A percentile compares a stretch with the other conserved stretches of the same genome.
phyloP scores from a whole-genome alignment of 2,329 filamentous ascomycete species.

The Daldinia sp. region DNA sequence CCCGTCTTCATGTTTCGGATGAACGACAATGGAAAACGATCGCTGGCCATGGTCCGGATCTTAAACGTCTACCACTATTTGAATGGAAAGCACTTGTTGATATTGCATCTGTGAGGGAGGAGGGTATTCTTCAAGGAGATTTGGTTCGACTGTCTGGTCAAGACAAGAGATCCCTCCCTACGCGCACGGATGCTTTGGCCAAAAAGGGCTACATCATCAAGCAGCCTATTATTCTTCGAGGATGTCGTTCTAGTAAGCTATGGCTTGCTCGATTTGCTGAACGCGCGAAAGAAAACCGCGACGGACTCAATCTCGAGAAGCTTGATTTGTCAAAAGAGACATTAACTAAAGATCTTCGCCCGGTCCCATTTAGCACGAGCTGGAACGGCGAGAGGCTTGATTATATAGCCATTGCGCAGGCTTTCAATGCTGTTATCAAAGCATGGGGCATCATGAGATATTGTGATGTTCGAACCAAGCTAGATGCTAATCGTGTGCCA shows the following conservation, averaged over 20 bases:
- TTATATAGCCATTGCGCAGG: slow-evolving; percentile 64
- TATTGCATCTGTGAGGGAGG: slow-evolving; percentile 61
- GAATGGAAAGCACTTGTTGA: slow-evolving; percentile 67
- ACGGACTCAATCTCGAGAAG: slow-evolving; percentile 46
- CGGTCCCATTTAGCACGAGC: slow-evolving; percentile 62
- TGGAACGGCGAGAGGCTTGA: slow-evolving; percentile 69
- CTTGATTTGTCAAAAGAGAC: slow-evolving; percentile 52
- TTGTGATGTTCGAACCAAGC: slow-evolving; percentile 64
- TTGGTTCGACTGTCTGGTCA: slow-evolving; percentile 65
- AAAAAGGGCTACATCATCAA: slow-evolving; percentile 70
- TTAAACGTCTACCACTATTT: slow-evolving; percentile 64
- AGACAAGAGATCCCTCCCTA: slow-evolving; percentile 70
- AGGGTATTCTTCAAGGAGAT: slow-evolving; percentile 69
- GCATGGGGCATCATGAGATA: slow-evolving; percentile 67
- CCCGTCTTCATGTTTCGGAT: slow-evolving; percentile 59
- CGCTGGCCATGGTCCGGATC: slow-evolving; percentile 66
- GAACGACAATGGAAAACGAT: slow-evolving; percentile 67
- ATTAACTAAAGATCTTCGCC: slow-evolving; percentile 57
- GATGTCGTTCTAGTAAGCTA: slow-evolving; percentile 69
- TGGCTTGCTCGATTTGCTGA: slow-evolving; percentile 65
- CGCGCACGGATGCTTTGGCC: slow-evolving; percentile 65
- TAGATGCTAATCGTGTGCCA: slow-evolving; percentile 64
- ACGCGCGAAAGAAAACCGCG: slow-evolving; percentile 51
- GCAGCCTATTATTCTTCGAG: slow-evolving; percentile 64
- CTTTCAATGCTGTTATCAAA: slow-evolving; percentile 64